A percentile compares a stretch with the other conserved stretches of the same genome.
Evolutionary conservation across 1,139 yeast genomes (phyloP).

Genomic region (Geotrichum fermentans): DNA sequence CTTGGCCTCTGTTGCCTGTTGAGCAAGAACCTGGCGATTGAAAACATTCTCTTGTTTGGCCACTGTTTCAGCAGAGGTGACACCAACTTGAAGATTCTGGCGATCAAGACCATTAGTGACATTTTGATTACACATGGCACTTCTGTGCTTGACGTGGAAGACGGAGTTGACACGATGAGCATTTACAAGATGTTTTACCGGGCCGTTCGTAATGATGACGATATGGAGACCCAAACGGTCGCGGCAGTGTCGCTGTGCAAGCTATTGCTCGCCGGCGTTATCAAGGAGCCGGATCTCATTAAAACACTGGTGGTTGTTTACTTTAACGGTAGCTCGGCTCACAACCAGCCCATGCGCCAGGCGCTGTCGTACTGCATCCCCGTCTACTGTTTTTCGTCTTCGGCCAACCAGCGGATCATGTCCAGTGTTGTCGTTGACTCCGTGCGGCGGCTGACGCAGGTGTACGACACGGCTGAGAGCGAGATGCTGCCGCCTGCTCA

Average conservation of each 20-base stretch:
- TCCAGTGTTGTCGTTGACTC: slow-evolving; percentile 65
- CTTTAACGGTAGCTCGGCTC: slow-evolving; percentile 61
- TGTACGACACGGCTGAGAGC: slow-evolving; percentile 39
- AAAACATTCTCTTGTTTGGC: slow-evolving; percentile 52
- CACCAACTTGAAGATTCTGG: slow-evolving; percentile 54
- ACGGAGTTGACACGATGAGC: slow-evolving; percentile 57
- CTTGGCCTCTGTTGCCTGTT: slow-evolving; percentile 75
- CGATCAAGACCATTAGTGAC: slow-evolving; percentile 71
- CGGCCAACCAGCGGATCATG: slow-evolving; percentile 64
- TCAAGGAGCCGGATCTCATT: slow-evolving; percentile 64
- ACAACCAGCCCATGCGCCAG: slow-evolving; percentile 68
- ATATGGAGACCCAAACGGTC: slow-evolving; percentile 60
- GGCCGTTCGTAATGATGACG: slow-evolving; percentile 49
- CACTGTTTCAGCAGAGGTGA: slow-evolving; percentile 61
- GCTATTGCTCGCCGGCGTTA: slow-evolving; percentile 69
- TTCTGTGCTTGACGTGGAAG: slow-evolving; percentile 57
- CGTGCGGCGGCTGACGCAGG: slow-evolving; percentile 50
- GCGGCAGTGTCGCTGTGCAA: slow-evolving; percentile 89
- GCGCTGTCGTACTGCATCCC: slow-evolving; percentile 86
- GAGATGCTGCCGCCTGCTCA: slow-evolving; percentile 49
- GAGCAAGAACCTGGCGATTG: slow-evolving; percentile 57
- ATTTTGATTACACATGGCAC: slow-evolving; percentile 73
- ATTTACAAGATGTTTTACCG: slow-evolving; percentile 64
- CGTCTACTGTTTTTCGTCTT: slow-evolving; percentile 78
- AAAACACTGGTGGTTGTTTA: slow-evolving; percentile 69